A percentile compares a stretch with the other conserved stretches of the same genome.
Conservation (phyloP, 2,329 filamentous ascomycete species). For the Phaeoacremonium minimum region DNA sequence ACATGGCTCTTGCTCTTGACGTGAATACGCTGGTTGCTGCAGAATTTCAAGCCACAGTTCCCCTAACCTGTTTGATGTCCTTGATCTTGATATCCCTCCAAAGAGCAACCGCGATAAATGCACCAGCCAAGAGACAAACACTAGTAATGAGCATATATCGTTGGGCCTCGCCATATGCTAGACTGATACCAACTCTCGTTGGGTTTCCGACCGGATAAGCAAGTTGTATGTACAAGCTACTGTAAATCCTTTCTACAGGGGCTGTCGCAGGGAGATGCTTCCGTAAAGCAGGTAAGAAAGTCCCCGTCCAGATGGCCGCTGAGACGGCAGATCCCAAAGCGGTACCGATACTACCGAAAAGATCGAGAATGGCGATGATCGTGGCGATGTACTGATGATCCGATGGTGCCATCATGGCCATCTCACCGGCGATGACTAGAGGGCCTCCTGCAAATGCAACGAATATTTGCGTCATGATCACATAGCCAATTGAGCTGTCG, state of each 20-base stretch:
- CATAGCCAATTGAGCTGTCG: slow-evolving; percentile 42
- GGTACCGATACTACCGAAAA: slow-evolving; percentile 57
- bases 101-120: slow-evolving; percentile 22
- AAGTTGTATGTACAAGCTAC: slow-evolving; percentile 26
- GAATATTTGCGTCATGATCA: slow-evolving; percentile 59
- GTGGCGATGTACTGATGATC: slow-evolving; percentile 59
- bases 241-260: slow-evolving; percentile 21
- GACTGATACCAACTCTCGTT: slow-evolving; percentile 24
- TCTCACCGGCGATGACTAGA: slow-evolving; percentile 55
- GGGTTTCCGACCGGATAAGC: slow-evolving; percentile 25
- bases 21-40: too few species aligned
- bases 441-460: slow-evolving; percentile 57
- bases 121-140: slow-evolving; percentile 19
- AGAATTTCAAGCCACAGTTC: too few species aligned
- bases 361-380: slow-evolving; percentile 55
- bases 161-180: slow-evolving; percentile 29
- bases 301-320: slow-evolving; percentile 60
- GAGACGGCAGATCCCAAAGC: slow-evolving; percentile 57
- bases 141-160: slow-evolving; percentile 28
- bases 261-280: slow-evolving; percentile 18
- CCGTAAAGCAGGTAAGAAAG: slow-evolving; percentile 31
- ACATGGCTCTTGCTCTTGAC: too few species aligned
- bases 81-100: slow-evolving; percentile 25
- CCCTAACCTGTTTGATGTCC: slow-evolving; percentile 24
- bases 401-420: slow-evolving; percentile 56